Evolutionary conservation across 139 green algal species (phyloP).

Genomic region (Chlorella vulgaris): DNA sequence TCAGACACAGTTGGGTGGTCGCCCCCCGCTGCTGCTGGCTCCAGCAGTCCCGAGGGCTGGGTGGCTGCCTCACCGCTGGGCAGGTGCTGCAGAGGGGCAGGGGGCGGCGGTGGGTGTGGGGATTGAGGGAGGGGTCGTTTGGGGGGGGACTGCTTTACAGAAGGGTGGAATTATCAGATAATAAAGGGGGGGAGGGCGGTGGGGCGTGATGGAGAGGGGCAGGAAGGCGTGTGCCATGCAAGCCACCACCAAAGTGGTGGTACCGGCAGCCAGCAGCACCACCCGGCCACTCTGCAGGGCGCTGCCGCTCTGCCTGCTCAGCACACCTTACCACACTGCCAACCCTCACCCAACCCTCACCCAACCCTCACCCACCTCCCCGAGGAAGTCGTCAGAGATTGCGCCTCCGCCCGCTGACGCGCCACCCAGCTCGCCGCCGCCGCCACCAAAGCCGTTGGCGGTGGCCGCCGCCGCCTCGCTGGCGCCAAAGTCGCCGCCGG

Average conservation of each 20-base stretch:
- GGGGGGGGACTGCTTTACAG: not conserved
- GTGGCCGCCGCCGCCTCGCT: not conserved
- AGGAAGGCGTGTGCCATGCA: too few species aligned
- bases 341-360: not conserved
- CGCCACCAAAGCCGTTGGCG: not conserved
- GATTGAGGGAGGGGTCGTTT: not conserved
- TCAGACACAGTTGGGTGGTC: conserved; percentile 46
- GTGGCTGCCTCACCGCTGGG: not conserved
- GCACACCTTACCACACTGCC: not conserved
- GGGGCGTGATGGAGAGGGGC: too few species aligned
- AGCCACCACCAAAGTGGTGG: not conserved
- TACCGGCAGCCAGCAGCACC: not conserved
- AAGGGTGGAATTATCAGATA: not conserved
- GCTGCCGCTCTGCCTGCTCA: too few species aligned
- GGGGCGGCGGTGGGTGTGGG: too few species aligned
- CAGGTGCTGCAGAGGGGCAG: conserved; percentile 8
- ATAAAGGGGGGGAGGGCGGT: not conserved
- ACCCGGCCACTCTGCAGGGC: too few species aligned
- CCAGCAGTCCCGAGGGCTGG: conserved; percentile 14
- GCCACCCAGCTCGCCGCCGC: not conserved
- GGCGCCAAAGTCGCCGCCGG: too few species aligned
- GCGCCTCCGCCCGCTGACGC: not conserved
- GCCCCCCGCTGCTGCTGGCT: not conserved
- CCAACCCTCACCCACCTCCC: not conserved
- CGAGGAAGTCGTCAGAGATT: conserved; percentile 18